Conservation (phyloP, 495 filamentous ascomycete genomes). For the Filosporella fistucella region DNA sequence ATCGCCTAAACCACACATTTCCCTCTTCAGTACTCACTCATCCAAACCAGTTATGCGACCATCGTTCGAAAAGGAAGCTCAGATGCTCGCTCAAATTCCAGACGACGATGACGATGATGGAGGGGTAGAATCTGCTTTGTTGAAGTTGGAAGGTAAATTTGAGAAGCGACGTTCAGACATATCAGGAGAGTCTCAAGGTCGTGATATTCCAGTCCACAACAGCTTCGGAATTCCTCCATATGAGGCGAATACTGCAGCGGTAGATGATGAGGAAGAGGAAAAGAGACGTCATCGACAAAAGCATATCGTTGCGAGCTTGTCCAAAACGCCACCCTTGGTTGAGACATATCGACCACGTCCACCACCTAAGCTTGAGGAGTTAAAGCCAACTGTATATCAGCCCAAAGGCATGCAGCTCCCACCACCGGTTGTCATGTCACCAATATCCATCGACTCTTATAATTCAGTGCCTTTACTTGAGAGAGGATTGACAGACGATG, state of each 20-base stretch:
- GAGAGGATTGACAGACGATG: constrained; percentile 60
- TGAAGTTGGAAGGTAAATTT: constrained; percentile 91
- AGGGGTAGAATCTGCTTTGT: constrained; percentile 85
- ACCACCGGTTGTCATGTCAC: neutral
- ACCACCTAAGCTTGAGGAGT: constrained; percentile 4
- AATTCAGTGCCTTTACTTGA: constrained; percentile 74
- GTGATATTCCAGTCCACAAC: neutral
- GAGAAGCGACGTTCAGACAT: constrained; percentile 31
- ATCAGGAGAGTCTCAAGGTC: constrained; percentile 4
- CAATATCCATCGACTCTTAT: constrained; percentile 48
- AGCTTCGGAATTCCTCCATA: constrained; percentile 19
- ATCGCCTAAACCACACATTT: constrained; percentile 38
- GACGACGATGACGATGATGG: constrained; percentile 81
- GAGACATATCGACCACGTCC: constrained; percentile 16
- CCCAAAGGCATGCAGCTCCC: constrained; percentile 13
- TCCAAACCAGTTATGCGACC: constrained; percentile 74
- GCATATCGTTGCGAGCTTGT: constrained; percentile 30
- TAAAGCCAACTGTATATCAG: constrained; percentile 22
- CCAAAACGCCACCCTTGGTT: neutral
- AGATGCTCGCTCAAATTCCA: constrained; percentile 81
- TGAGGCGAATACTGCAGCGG: constrained; percentile 16
- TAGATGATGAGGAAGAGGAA: constrained; percentile 29
- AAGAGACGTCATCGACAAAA: constrained; percentile 42
- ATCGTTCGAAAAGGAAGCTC: constrained; percentile 87
- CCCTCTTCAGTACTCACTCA: constrained; percentile 64